Conservation (phyloP, 148 eudicot species). For the Rhododendron griersonianum region DNA sequence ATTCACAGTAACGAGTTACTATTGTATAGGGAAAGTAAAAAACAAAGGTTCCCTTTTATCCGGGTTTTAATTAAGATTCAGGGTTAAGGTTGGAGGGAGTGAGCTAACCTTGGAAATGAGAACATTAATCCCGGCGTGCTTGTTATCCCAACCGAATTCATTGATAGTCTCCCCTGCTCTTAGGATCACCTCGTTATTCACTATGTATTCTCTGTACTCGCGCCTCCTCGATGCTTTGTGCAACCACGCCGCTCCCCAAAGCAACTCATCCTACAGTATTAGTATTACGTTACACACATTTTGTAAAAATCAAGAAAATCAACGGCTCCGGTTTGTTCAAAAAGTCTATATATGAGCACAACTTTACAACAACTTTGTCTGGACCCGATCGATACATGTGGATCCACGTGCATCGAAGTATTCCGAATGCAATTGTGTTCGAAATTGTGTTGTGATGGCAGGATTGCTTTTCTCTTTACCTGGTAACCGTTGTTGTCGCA, state of each 20-base stretch:
- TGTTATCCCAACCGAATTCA: conserved; percentile 98
- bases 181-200: conserved; percentile 69
- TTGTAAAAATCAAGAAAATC: background rate
- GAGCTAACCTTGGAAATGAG: conserved; percentile 80
- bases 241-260: conserved; percentile 99
- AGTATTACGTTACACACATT: background rate
- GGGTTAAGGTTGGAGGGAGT: background rate
- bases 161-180: conserved; percentile 81
- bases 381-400: no score
- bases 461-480: conserved; percentile 18
- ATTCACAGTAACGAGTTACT: background rate
- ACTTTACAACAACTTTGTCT: no score
- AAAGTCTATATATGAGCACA: no score
- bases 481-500: conserved; percentile 86
- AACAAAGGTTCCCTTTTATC: background rate
- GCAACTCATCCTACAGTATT: conserved; percentile 58
- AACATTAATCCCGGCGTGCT: conserved; percentile 92
- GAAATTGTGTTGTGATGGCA: background rate
- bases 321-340: background rate
- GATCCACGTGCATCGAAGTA: no score
- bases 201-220: conserved; percentile 75
- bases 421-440: no score
- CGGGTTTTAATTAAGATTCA: background rate
- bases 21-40: no score
- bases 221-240: conserved; percentile 89